phyloP scores from a whole-genome alignment of 495 filamentous ascomycete genomes.

The Hypoxylon subgilvum region DNA sequence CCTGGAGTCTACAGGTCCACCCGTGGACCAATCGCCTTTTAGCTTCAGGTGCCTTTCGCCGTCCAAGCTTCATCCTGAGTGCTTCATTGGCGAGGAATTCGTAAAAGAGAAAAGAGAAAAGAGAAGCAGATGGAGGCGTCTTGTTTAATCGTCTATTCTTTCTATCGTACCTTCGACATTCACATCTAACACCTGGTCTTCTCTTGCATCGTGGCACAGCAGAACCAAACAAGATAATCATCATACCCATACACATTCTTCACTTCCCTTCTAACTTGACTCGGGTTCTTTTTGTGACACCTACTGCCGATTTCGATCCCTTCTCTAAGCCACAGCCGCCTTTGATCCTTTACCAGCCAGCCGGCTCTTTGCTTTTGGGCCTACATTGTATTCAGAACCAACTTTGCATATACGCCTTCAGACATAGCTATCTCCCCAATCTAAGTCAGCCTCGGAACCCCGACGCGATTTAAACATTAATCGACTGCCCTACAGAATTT shows the following conservation, averaged over 20 bases:
- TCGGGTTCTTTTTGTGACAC: constrained; percentile 29
- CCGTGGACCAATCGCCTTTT: constrained; percentile 28
- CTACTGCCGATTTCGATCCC: constrained; percentile 23
- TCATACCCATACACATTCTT: constrained; percentile 5
- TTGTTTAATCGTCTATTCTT: constrained; percentile 19
- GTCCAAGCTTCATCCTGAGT: constrained; percentile 28
- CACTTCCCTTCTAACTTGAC: constrained; percentile 20
- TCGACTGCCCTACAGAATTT: constrained; percentile 14
- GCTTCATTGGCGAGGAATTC: constrained; percentile 33
- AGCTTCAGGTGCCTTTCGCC: constrained; percentile 27
- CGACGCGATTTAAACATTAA: constrained; percentile 1
- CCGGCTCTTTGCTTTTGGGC: constrained; percentile 5
- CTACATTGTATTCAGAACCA: constrained; percentile 25
- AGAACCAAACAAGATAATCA: constrained; percentile 17
- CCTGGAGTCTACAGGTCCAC: constrained; percentile 31
- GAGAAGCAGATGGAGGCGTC: constrained; percentile 34
- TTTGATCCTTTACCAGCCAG: constrained; percentile 15
- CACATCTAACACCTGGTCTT: constrained; percentile 23
- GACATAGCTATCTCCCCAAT: background rate
- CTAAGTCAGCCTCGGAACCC: constrained; percentile 6
- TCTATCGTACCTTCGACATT: background rate
- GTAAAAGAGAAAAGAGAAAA: constrained; percentile 27
- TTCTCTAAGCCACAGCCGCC: constrained; percentile 2
- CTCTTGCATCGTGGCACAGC: constrained; percentile 17
- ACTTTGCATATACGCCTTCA: constrained; percentile 12